Evolutionary conservation across 2,329 filamentous ascomycete genomes (phyloP), one percentile per base, ranked within the genome.

Genomic region (Lizonia empirigonia): DNA sequence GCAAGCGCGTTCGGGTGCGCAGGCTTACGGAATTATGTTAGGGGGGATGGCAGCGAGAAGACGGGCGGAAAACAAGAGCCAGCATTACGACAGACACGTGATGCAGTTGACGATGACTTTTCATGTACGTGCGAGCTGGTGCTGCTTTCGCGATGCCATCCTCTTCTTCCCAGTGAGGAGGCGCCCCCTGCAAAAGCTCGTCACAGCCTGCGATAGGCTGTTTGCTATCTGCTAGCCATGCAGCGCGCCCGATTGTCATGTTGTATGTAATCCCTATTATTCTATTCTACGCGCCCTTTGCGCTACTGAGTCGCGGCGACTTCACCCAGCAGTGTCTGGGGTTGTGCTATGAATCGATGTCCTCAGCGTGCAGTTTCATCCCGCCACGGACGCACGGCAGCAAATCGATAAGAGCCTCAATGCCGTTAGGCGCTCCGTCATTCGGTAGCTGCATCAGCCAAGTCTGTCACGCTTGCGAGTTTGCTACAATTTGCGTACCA

Each of bases 331-430:
- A 32, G 32, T 26, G 27, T 41, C 49, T 38, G 37, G 40, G 35
- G 44, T 27, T 18, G 10, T 36, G 44, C 40, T 41, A 35, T 51
- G 47, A 48, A 55, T 53, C 44, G 38, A 48, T 36, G 42, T 26
- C 42, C 30, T n/a, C 32, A 29, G 50, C 20, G 46, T 36, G 39
- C 29, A 37, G 53, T 56, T 57, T 53, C 53, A 56, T 54, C 37
- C 53, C 52, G 47, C 56, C 44, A 44, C 52, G 27, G 47, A 45
- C 32, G 24, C 40, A 52, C 53, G 42, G 50, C 49, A 44, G 52
- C 48, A 60, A 52, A 63, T 62, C 58, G 58, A 63, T 62, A 56
- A 62, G 50, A 57, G 59, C 55, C 58, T 56, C 58, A 55, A 33
- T 27, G 19, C 36, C 50, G 53, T 52, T 56, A 49, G 44, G 29